These are phyloP conservation scores for Glycyrrhiza uralensis DNA, from an alignment of 306 rosid genomes.

Conservation along the genomic window DNA sequence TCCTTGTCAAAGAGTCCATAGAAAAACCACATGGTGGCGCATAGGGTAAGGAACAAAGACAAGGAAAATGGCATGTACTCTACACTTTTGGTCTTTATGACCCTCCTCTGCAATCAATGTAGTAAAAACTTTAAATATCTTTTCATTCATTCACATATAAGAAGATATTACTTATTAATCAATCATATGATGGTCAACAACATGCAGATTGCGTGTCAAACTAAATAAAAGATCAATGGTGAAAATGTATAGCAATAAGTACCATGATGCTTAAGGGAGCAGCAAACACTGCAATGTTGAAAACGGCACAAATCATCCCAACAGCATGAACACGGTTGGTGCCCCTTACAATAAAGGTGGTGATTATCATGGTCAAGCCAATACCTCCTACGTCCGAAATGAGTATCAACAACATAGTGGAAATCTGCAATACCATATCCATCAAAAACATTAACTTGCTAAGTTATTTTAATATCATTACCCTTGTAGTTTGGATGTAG, in stretches of 20 bases:
- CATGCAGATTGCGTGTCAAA: background rate
- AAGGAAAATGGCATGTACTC: slow-evolving; percentile 68
- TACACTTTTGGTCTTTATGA: slow-evolving; percentile 60
- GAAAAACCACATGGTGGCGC: slow-evolving; percentile 68
- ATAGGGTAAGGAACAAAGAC: slow-evolving; percentile 54
- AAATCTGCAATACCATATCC: slow-evolving; percentile 44
- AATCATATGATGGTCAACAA: background rate
- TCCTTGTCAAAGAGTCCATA: slow-evolving; percentile 57
- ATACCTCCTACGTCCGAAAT: slow-evolving; percentile 30
- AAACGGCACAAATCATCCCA: slow-evolving; percentile 60
- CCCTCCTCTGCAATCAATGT: slow-evolving; percentile 51
- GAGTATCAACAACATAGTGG: slow-evolving; percentile 39
- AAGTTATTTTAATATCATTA: too few species aligned
- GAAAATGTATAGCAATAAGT: background rate
- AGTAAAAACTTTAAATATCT: background rate
- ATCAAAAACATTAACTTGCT: background rate
- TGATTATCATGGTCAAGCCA: slow-evolving; percentile 34
- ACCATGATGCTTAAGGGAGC: slow-evolving; percentile 80
- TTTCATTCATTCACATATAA: background rate
- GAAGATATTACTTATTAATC: background rate
- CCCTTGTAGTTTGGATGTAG: too few species aligned
- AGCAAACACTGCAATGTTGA: slow-evolving; percentile 65
- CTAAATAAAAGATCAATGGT: background rate
- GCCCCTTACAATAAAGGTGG: slow-evolving; percentile 33
- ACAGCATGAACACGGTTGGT: slow-evolving; percentile 31